phyloP scores from a whole-genome alignment of 2,329 filamentous ascomycete genomes.

The Alternaria triticimaculans region DNA sequence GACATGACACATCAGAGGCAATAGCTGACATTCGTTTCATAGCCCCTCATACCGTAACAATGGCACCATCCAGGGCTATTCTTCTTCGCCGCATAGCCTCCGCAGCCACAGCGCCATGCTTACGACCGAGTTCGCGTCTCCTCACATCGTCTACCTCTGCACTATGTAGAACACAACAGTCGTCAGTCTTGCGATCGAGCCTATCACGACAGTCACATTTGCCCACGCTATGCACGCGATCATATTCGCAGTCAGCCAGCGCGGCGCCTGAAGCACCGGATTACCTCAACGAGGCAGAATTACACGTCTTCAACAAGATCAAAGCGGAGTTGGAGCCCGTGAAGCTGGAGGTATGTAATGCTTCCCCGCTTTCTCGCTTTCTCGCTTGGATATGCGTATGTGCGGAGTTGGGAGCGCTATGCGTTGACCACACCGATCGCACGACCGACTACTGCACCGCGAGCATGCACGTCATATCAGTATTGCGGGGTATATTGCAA shows the following conservation, averaged over 20 bases:
- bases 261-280: slow-evolving; percentile 51
- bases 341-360: slow-evolving; percentile 53
- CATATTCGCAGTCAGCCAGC: slow-evolving; percentile 36
- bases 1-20: slow-evolving; percentile 14
- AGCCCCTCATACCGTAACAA: slow-evolving; percentile 19
- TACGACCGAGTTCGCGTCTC: slow-evolving; percentile 28
- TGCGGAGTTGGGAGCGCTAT: slow-evolving; percentile 8
- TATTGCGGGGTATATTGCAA: slow-evolving; percentile 8
- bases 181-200: slow-evolving; percentile 13
- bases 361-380: slow-evolving; percentile 11
- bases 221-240: slow-evolving; percentile 17
- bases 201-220: slow-evolving; percentile 6
- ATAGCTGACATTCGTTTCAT: slow-evolving; percentile 6
- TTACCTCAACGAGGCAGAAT: slow-evolving; percentile 55
- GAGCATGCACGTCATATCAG: slow-evolving; percentile 15
- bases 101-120: slow-evolving; percentile 22
- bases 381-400: not conserved
- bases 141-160: slow-evolving; percentile 22
- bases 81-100: slow-evolving; percentile 24
- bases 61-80: slow-evolving; percentile 47
- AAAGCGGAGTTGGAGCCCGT: slow-evolving; percentile 51
- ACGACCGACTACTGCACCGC: slow-evolving; percentile 17
- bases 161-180: slow-evolving; percentile 4
- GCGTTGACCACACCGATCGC: slow-evolving; percentile 17
- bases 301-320: slow-evolving; percentile 57